These are phyloP conservation scores for Mycena chlorophos DNA, from an alignment of 768 basidiomycete species.

Conservation along the genomic window DNA sequence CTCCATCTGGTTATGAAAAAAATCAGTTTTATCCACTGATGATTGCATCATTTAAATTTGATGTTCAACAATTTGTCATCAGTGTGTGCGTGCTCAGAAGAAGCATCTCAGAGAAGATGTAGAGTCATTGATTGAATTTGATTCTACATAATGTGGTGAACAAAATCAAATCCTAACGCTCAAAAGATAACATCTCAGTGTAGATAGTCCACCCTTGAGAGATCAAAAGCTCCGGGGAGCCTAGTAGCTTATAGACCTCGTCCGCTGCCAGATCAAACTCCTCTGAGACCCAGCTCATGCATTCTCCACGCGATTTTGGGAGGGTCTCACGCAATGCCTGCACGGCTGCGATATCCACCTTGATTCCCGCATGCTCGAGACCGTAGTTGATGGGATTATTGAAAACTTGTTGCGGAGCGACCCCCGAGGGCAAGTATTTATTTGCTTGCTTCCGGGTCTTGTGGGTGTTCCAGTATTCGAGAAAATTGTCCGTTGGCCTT, in stretches of 20 bases:
- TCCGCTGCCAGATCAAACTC: slow-evolving; percentile 11
- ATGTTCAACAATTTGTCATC: too few relatives aligned
- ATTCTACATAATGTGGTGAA: too few relatives aligned
- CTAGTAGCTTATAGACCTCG: slow-evolving; percentile 7
- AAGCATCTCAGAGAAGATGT: too few relatives aligned
- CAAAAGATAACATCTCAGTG: too few relatives aligned
- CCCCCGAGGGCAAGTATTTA: slow-evolving; percentile 16
- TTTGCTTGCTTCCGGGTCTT: slow-evolving; percentile 6
- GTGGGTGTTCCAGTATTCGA: slow-evolving; percentile 27
- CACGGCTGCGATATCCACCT: neutral
- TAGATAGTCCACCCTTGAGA: too few relatives aligned
- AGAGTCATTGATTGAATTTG: too few relatives aligned
- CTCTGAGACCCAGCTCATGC: slow-evolving; percentile 13
- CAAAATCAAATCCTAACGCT: too few relatives aligned
- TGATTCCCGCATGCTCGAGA: slow-evolving; percentile 3
- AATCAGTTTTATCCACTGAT: too few relatives aligned
- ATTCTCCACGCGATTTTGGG: slow-evolving; percentile 13
- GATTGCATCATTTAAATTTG: too few relatives aligned
- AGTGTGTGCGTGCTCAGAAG: too few relatives aligned
- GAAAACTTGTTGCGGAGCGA: slow-evolving; percentile 7
- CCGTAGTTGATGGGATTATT: slow-evolving; percentile 15
- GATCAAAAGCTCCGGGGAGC: too few relatives aligned
- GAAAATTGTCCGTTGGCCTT: slow-evolving; percentile 20
- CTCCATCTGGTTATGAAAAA: too few relatives aligned
- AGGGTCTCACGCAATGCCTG: slow-evolving; percentile 4